Evolutionary conservation across 345 rosid genomes (phyloP).

Genomic region (Moricandia arvensis): DNA sequence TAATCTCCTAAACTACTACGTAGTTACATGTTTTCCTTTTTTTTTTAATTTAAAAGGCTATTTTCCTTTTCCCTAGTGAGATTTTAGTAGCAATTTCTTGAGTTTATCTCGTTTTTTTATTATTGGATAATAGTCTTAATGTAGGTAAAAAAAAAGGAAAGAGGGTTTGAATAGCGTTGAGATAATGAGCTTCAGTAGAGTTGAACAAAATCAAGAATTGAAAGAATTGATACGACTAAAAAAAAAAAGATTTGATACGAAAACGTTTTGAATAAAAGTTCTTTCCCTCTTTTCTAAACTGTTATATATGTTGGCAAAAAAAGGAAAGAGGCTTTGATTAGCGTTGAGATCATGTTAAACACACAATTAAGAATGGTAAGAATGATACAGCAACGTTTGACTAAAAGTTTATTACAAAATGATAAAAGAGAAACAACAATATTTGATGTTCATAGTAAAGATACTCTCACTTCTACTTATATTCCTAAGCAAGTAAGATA

Average conservation of each 20-base stretch:
- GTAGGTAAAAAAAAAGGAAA: not conserved
- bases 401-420: not conserved
- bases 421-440: too few relatives aligned
- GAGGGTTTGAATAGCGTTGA: not conserved
- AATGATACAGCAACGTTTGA: not conserved
- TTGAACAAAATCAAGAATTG: not conserved
- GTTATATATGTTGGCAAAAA: not conserved
- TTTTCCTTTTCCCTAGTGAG: not conserved
- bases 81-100: not conserved
- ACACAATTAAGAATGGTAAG: not conserved
- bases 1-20: too few relatives aligned
- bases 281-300: not conserved
- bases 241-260: too few relatives aligned
- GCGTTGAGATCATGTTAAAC: not conserved
- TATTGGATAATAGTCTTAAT: too few relatives aligned
- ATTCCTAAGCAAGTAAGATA: too few relatives aligned
- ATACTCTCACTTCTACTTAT: too few relatives aligned
- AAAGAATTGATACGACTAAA: too few relatives aligned
- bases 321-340: not conserved
- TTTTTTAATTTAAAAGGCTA: not conserved
- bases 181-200: not conserved
- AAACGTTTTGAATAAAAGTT: not conserved
- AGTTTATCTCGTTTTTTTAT: not conserved
- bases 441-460: too few relatives aligned
- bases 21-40: not conserved